Evolutionary conservation across 148 eudicot genomes (phyloP).

Genomic region (Suaeda aralocaspica): DNA sequence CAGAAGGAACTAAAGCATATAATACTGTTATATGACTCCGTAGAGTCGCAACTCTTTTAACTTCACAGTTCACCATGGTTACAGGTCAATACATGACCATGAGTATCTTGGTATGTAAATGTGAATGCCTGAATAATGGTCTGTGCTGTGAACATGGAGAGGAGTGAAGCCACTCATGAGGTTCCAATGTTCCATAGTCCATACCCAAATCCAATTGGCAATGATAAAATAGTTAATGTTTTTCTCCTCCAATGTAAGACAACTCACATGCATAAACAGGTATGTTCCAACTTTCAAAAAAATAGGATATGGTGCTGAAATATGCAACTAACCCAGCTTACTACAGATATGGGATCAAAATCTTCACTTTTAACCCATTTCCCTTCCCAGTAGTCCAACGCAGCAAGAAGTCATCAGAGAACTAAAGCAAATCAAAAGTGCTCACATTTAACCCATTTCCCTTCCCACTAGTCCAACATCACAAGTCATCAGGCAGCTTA

Average conservation of each 20-base stretch:
- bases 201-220: not conserved
- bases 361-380: not conserved
- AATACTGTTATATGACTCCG: too few relatives aligned
- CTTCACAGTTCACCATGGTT: too few relatives aligned
- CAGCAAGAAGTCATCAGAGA: not conserved
- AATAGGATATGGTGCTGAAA: not conserved
- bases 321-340: not conserved
- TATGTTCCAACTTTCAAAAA: not conserved
- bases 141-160: not conserved
- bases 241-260: not conserved
- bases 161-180: not conserved
- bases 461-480: too few relatives aligned
- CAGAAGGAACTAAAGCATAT: too few relatives aligned
- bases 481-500: too few relatives aligned
- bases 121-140: not conserved
- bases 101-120: not conserved
- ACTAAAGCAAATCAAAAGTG: too few relatives aligned
- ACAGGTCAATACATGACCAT: too few relatives aligned
- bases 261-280: not conserved
- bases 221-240: not conserved
- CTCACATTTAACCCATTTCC: too few relatives aligned
- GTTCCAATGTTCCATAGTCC: not conserved
- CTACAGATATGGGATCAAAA: not conserved
- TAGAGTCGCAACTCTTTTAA: too few relatives aligned
- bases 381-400: not conserved